These are phyloP conservation scores for Magnusiomyces clavatus DNA, from an alignment of 1,139 yeast species.

Conservation along the genomic window DNA sequence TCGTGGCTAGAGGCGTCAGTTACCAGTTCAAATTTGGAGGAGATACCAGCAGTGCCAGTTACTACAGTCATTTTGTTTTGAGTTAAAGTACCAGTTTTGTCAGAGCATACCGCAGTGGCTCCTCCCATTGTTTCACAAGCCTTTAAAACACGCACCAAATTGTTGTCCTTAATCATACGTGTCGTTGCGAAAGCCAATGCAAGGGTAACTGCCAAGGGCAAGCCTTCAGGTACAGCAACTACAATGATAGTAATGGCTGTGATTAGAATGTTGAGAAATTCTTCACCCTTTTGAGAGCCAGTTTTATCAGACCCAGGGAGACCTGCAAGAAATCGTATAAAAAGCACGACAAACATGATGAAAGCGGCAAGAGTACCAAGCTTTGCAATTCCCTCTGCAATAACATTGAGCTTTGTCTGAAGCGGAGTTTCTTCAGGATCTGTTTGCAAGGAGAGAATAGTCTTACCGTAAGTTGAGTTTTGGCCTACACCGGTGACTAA, in stretches of 20 bases:
- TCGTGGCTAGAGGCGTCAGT: slow-evolving; percentile 16
- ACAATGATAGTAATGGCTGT: slow-evolving; percentile 89
- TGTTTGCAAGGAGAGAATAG: slow-evolving; percentile 68
- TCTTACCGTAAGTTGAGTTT: slow-evolving; percentile 84
- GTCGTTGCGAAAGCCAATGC: slow-evolving; percentile 97
- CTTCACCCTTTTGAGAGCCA: slow-evolving; percentile 74
- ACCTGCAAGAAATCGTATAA: slow-evolving; percentile 67
- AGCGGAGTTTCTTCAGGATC: slow-evolving; percentile 84
- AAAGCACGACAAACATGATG: slow-evolving; percentile 65
- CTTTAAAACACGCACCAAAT: slow-evolving; percentile 84
- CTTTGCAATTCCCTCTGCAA: slow-evolving; percentile 91
- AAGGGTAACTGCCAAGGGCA: slow-evolving; percentile 91
- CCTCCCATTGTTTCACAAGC: slow-evolving; percentile 99
- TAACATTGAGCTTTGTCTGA: slow-evolving; percentile 68
- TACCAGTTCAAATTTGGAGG: slow-evolving; percentile 34
- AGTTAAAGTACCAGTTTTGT: slow-evolving; percentile 93
- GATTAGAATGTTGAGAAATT: slow-evolving; percentile 76
- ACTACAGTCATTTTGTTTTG: slow-evolving; percentile 89
- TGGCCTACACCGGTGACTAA: slow-evolving; percentile 86
- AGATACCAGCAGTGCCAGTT: slow-evolving; percentile 53
- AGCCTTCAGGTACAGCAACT: slow-evolving; percentile 97
- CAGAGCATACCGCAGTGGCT: slow-evolving; percentile 95
- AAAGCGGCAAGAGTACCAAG: slow-evolving; percentile 85
- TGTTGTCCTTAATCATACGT: slow-evolving; percentile 94
- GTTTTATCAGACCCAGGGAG: slow-evolving; percentile 45